Evolutionary conservation across 805 yeast genomes (phyloP), one percentile per base, ranked within the genome.

Genomic region (Cyberlindnera mississippiensis): DNA sequence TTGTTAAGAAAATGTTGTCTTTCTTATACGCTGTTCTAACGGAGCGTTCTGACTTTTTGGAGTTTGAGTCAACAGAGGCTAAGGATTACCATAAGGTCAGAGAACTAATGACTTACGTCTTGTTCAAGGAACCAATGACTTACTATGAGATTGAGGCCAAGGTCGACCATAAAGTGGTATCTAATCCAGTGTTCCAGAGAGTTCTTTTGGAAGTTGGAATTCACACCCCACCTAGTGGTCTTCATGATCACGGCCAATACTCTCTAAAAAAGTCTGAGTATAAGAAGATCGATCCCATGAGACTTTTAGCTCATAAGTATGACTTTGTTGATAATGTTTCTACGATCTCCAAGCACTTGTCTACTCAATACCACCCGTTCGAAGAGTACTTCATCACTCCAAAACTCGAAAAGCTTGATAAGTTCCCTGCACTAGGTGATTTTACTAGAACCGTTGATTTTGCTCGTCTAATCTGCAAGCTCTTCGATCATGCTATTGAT

Each of bases 1-100:
- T 91, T 64, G 66, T 88, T 16, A 97, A 90, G 55, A 96, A 88
- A 52, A 81, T 88, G 48, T 56, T 89, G 35, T 76, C 80, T 26
- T 82, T 82, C 46, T 63, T 89, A 44, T 83, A 88, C 45, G 77
- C 78, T 37, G 50, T 88, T 9, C 57, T 89, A 15, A 78, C 85
- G 2, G 95, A 87, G 52, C 81, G 95, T 46, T 60, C 76, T 4
- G 75, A 75, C 38, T 72, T 87, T 42, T 69, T 68, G 41, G 75
- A 75, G 3, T 64, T 67, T 16, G 56, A 67, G 3, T 42, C 55
- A 4, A 33, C 49, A 2, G 58, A 57, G 6, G 64, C 63, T 6
- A 61, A 60, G 33, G 39, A 51, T 18, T 43, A 51, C 2, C 48
- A 59, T 18, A 50, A 48, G 17, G 64, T 74, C 8, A 69, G 61